Evolutionary conservation across 495 filamentous ascomycete species (phyloP).

Genomic region (Pyrenula massariospora): DNA sequence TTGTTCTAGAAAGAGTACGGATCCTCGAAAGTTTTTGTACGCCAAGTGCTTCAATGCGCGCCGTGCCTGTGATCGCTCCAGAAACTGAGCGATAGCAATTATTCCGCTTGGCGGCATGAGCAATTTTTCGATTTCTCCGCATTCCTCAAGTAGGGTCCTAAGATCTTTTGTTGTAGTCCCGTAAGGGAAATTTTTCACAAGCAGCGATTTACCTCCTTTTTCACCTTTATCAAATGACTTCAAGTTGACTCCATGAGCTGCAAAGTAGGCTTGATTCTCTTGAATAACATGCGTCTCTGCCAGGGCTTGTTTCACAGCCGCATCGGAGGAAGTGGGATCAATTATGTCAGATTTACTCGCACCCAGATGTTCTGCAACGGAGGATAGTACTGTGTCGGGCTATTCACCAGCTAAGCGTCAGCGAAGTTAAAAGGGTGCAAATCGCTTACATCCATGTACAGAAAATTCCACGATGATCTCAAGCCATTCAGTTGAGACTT

Average conservation of each 20-base stretch:
- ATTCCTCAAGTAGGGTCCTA: constrained; percentile 35
- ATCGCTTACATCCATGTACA: constrained; percentile 81
- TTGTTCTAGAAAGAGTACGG: constrained; percentile 86
- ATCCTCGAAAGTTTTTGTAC: constrained; percentile 83
- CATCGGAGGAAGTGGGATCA: constrained; percentile 86
- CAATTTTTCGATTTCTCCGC: constrained; percentile 59
- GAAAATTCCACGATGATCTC: constrained; percentile 90
- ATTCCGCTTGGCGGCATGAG: constrained; percentile 89
- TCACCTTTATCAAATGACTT: constrained; percentile 75
- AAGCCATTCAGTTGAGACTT: constrained; percentile 64
- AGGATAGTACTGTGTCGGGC: constrained; percentile 84
- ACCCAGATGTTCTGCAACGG: constrained; percentile 74
- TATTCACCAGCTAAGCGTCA: constrained; percentile 21
- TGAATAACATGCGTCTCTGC: constrained; percentile 94
- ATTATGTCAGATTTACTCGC: constrained; percentile 82
- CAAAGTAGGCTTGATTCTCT: constrained; percentile 88
- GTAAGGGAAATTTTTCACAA: constrained; percentile 91
- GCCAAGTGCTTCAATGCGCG: constrained; percentile 72
- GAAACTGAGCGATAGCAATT: constrained; percentile 85
- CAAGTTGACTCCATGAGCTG: constrained; percentile 75
- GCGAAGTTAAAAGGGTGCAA: not conserved
- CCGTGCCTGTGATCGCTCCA: constrained; percentile 61
- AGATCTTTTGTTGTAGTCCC: constrained; percentile 53
- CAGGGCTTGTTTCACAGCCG: constrained; percentile 90
- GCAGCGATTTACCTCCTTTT: constrained; percentile 74